phyloP scores from a whole-genome alignment of 2,329 filamentous ascomycete genomes.

The Onygenales sp. region DNA sequence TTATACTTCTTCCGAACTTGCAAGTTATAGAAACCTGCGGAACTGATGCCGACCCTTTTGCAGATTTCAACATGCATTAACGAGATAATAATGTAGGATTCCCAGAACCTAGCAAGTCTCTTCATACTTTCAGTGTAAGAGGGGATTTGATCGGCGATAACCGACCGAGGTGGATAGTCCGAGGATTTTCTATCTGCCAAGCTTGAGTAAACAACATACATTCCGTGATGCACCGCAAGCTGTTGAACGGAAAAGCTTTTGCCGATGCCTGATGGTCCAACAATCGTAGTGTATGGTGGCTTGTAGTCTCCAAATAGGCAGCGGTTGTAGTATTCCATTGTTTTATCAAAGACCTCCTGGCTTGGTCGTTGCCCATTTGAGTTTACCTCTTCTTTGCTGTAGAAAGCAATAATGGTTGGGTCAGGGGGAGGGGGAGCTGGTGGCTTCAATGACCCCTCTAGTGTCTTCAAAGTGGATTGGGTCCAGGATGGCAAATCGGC shows the following conservation, averaged over 20 bases:
- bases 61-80: neutral
- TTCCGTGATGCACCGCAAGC: neutral
- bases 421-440: too few species aligned
- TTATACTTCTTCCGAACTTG: neutral
- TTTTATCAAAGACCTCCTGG: neutral
- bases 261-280: neutral
- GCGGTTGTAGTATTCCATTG: neutral
- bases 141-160: neutral
- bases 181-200: neutral
- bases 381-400: neutral
- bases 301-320: neutral
- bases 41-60: neutral
- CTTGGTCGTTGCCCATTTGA: neutral
- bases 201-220: neutral
- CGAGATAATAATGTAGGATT: neutral
- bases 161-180: neutral
- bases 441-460: too few species aligned
- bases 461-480: too few species aligned
- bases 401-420: neutral
- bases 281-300: neutral
- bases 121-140: neutral
- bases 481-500: too few species aligned
- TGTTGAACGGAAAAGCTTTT: neutral
- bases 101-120: neutral
- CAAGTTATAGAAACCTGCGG: neutral